A percentile compares a stretch with the other conserved stretches of the same genome.
These are phyloP conservation scores for Didymella pomorum DNA, from an alignment of 2,329 filamentous ascomycete genomes.

Conservation along the genomic window DNA sequence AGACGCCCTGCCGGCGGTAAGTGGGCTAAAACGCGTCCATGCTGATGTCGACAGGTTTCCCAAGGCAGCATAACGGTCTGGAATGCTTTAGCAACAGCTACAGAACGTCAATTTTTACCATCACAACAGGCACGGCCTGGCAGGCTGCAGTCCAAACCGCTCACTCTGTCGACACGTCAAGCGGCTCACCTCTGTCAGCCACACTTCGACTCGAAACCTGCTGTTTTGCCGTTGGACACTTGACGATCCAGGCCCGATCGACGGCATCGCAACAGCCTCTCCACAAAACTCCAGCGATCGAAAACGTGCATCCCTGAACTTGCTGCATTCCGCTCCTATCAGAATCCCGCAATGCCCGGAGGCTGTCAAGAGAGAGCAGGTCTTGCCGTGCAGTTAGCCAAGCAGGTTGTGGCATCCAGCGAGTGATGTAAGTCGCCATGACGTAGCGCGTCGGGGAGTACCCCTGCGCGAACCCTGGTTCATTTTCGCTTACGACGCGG, in stretches of 20 bases:
- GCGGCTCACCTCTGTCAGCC: conserved; percentile 8
- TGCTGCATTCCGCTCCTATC: conserved; percentile 31
- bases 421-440: conserved; percentile 21
- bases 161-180: conserved; percentile 1
- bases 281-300: conserved; percentile 24
- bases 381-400: conserved; percentile 29
- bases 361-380: conserved; percentile 20
- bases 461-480: conserved; percentile 18
- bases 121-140: neutral
- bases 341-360: conserved; percentile 20
- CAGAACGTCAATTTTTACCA: neutral
- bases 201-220: conserved; percentile 17
- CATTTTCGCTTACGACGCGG: conserved; percentile 26
- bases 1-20: conserved; percentile 23
- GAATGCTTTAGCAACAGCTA: conserved; percentile 6
- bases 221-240: conserved; percentile 9
- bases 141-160: neutral
- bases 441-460: conserved; percentile 30
- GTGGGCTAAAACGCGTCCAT: conserved; percentile 21
- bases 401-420: conserved; percentile 31
- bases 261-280: conserved; percentile 32
- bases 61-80: neutral
- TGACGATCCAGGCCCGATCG: conserved; percentile 41
- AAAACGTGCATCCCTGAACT: conserved; percentile 24
- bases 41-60: conserved; percentile 5